A percentile compares a stretch with the other conserved stretches of the same genome.
These are phyloP conservation scores for Diaporthe aspalathi DNA, from an alignment of 2,329 filamentous ascomycete genomes.

Conservation along the genomic window DNA sequence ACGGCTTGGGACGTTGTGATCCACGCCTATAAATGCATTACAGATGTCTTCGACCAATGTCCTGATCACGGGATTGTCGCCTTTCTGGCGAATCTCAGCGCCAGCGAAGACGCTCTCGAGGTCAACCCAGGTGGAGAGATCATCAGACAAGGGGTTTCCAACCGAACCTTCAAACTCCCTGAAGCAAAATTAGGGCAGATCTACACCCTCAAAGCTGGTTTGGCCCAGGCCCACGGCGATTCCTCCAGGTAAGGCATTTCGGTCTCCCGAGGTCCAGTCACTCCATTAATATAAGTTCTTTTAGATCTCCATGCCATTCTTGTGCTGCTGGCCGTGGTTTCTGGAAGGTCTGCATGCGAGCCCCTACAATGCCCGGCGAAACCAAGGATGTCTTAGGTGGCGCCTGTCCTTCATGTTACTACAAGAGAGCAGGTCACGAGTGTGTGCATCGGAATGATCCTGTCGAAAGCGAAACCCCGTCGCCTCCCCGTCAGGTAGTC, in stretches of 20 bases:
- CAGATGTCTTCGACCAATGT: too few species aligned
- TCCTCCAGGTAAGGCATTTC: background rate
- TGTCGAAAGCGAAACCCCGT: too few species aligned
- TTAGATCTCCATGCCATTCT: background rate
- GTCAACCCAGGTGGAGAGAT: background rate
- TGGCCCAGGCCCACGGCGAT: background rate
- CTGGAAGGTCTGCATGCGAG: background rate
- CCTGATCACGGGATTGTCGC: too few species aligned
- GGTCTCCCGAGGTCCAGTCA: too few species aligned
- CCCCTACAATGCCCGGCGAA: background rate
- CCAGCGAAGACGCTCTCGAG: background rate
- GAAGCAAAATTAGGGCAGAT: accelerated
- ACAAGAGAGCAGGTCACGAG: background rate
- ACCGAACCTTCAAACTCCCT: background rate
- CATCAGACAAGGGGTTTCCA: accelerated
- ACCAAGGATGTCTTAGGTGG: background rate
- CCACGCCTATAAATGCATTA: too few species aligned
- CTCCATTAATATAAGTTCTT: background rate
- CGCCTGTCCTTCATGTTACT: background rate
- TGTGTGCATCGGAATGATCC: too few species aligned
- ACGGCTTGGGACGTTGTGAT: too few species aligned
- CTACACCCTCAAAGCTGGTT: background rate
- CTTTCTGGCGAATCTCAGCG: background rate
- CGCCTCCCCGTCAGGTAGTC: too few species aligned
- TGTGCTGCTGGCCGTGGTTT: background rate